phyloP scores from a whole-genome alignment of 176 grass and related monocot species.

The Tillandsia leiboldiana region DNA sequence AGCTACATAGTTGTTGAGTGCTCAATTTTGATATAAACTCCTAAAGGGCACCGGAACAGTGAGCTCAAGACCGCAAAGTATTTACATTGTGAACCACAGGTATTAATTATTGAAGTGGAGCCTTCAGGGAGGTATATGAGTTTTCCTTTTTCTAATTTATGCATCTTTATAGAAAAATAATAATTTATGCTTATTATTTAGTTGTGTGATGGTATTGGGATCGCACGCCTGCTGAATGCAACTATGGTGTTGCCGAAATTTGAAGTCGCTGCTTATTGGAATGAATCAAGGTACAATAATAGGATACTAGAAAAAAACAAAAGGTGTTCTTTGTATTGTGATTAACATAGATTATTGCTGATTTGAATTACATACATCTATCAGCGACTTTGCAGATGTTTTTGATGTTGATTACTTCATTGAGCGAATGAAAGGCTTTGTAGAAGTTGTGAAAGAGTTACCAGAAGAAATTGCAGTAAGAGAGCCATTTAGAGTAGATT shows the following conservation, averaged over 20 bases:
- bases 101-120: no score
- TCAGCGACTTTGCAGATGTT: conserved; percentile 89
- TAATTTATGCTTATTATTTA: conserved; percentile 24
- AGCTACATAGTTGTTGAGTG: no score
- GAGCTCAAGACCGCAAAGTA: no score
- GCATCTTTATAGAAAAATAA: no score
- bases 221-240: conserved; percentile 71
- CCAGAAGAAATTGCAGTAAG: conserved; percentile 51
- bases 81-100: no score
- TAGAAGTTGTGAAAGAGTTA: conserved; percentile 66
- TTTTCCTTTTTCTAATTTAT: no score
- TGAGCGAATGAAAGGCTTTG: conserved; percentile 68
- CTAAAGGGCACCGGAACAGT: no score
- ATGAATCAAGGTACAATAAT: conserved; percentile 76
- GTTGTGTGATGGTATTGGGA: conserved; percentile 83
- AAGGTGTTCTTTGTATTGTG: neutral
- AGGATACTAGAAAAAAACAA: neutral
- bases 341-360: conserved; percentile 14
- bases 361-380: conserved; percentile 17
- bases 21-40: no score
- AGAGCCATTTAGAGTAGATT: conserved; percentile 80
- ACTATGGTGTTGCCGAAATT: conserved; percentile 91
- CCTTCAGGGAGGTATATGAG: no score
- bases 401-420: conserved; percentile 94
- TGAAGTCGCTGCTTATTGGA: conserved; percentile 90